phyloP scores from a whole-genome alignment of 306 rosid species.

The Boehmeria nivea region DNA sequence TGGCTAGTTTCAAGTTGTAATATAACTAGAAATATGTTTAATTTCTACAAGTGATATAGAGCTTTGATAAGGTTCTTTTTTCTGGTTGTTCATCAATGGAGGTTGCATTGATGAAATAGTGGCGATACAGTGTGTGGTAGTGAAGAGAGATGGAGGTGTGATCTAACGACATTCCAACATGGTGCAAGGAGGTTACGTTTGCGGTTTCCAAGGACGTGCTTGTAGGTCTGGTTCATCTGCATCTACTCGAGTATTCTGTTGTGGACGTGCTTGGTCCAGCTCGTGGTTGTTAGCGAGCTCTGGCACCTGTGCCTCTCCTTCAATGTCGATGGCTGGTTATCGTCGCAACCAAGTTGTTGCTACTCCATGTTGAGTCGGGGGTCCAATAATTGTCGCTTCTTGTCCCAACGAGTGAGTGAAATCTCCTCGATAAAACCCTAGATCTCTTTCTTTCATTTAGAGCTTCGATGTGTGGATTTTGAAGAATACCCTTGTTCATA shows the following conservation, averaged over 20 bases:
- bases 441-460: too few species aligned
- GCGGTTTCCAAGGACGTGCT: slow-evolving; percentile 62
- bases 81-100: too few species aligned
- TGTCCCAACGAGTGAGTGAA: too few species aligned
- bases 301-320: slow-evolving; percentile 67
- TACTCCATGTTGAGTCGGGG: slow-evolving; percentile 18
- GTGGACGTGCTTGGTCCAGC: slow-evolving; percentile 87
- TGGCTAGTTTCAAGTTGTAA: too few species aligned
- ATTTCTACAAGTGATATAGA: too few species aligned
- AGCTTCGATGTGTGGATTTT: too few species aligned
- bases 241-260: slow-evolving; percentile 76
- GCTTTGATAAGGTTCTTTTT: too few species aligned
- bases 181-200: slow-evolving; percentile 64
- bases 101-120: too few species aligned
- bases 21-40: too few species aligned
- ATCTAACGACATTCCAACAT: slow-evolving; percentile 60
- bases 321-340: slow-evolving; percentile 53
- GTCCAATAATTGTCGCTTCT: slow-evolving; percentile 34
- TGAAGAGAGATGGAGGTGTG: slow-evolving; percentile 83
- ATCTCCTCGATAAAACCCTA: too few species aligned
- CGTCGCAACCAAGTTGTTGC: slow-evolving; percentile 29
- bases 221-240: slow-evolving; percentile 82
- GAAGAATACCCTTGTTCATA: too few species aligned
- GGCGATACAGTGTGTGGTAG: too few species aligned
- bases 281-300: slow-evolving; percentile 68